These are phyloP conservation scores for Amanita pseudoporphyria DNA, from an alignment of 768 basidiomycete genomes.

Conservation along the genomic window DNA sequence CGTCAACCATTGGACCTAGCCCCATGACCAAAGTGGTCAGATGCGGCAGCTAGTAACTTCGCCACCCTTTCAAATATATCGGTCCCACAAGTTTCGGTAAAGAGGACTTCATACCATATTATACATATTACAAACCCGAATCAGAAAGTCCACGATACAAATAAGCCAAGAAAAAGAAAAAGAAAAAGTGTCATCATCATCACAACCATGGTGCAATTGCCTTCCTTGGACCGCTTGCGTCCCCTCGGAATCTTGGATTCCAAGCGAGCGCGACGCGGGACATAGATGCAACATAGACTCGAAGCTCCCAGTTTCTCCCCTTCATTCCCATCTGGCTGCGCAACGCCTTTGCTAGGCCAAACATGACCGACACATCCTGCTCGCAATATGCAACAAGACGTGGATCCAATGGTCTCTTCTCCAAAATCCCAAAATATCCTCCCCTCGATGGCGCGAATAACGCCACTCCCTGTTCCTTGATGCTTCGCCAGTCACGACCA, in stretches of 20 bases:
- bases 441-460: constrained; percentile 23
- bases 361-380: constrained; percentile 12
- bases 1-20: not conserved
- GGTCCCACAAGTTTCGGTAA: no score
- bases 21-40: not conserved
- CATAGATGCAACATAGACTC: constrained; percentile 4
- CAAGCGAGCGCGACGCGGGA: constrained; percentile 6
- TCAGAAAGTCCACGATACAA: not conserved
- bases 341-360: constrained; percentile 4
- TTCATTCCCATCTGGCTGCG: constrained; percentile 10
- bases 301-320: constrained; percentile 5
- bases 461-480: constrained; percentile 22
- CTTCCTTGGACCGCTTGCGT: constrained; percentile 6
- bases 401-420: constrained; percentile 10
- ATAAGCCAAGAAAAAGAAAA: not conserved
- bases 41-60: not conserved
- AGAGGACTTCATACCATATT: no score
- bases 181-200: not conserved
- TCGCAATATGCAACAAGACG: constrained; percentile 10
- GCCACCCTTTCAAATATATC: no score
- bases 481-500: constrained; percentile 14
- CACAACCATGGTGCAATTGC: constrained; percentile 7
- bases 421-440: constrained; percentile 13
- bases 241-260: constrained; percentile 4
- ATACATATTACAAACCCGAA: not conserved